Evolutionary conservation across 1,284 basidiomycete genomes (phyloP).

Genomic region (Austroboletus niveus): DNA sequence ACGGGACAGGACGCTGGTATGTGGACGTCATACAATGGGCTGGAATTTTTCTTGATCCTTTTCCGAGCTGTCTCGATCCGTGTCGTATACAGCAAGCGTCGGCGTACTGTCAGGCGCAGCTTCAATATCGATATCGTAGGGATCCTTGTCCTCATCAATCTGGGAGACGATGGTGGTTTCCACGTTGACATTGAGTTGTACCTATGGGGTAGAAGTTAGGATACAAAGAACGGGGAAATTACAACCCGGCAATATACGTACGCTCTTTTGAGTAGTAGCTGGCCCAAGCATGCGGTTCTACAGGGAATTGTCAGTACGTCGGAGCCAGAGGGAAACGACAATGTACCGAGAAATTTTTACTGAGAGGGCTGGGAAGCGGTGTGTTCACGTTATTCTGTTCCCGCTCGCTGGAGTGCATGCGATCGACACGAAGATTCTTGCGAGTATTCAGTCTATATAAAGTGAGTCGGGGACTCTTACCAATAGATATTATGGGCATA

Average conservation of each 20-base stretch:
- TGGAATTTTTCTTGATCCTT: constrained; percentile 22
- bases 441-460: constrained; percentile 30
- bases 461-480: background rate
- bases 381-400: constrained; percentile 17
- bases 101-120: constrained; percentile 5
- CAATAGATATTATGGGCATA: too few species aligned
- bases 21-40: constrained; percentile 13
- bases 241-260: constrained; percentile 2
- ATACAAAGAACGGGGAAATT: background rate
- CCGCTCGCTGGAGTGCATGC: constrained; percentile 27
- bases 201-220: background rate
- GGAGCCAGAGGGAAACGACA: too few species aligned
- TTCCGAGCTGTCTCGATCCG: constrained; percentile 26
- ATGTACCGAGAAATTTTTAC: constrained; percentile 23
- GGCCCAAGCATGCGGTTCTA: constrained; percentile 28
- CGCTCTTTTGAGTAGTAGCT: constrained; percentile 18
- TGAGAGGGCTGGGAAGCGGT: constrained; percentile 18
- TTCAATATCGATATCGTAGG: constrained; percentile 27
- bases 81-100: constrained; percentile 22
- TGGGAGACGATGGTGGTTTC: constrained; percentile 34
- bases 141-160: constrained; percentile 27
- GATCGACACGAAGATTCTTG: constrained; percentile 29
- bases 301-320: background rate
- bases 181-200: constrained; percentile 34
- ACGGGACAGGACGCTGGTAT: too few species aligned